Base-by-base conservation (phyloP, 148 eudicot species). In the Diospyros lotus region DNA sequence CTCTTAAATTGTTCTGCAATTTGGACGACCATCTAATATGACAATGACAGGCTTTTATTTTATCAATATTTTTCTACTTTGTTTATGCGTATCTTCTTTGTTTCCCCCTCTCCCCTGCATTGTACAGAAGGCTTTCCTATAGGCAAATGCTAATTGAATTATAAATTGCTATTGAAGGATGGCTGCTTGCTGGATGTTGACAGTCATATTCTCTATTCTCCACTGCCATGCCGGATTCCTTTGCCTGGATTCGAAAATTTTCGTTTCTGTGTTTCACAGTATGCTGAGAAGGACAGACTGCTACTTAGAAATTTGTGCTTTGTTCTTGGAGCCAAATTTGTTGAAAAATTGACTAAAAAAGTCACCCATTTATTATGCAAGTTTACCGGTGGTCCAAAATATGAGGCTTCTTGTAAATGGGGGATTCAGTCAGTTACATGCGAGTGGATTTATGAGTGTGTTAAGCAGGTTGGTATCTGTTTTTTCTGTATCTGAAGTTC, bases 391-490 rank as follows among this genome's bases (percentile, higher is more conserved):
- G 98, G 98, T 77, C 87, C 86, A 53, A 95, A 95, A 80, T 92
- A 89, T 62, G 87, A 86, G 74, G 91, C 87, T 84, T 92, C 97
- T 66, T 69, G 85, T 82, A 90, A 85, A 80, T 92, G 87, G 88
- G 93, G 97, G 54, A 75, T 89, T 68, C 87, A 83, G 44, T 55
- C 89, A 43, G 85, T 90, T 76, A 89, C 87, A 72, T 76, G 84
- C 71, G 94, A 95, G 81, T 95, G 98, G 98, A 85, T 95, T 41
- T 90, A 83, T 69, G 97, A 92, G 79, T 95, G 97, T 72, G 81
- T 89, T 42, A 87, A 73, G 75, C 88, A 90, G 98, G 98, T 90
- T 75, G 43, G 42, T 80, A 18, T 38, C 58, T 64, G 72, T 65
- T 66, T 75, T 28, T 58, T 53, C 63, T n/a, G 6, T 17, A 39